Evolutionary conservation across 1,284 basidiomycete genomes (phyloP), one percentile per base, ranked within the genome.

Genomic region (Rhodotorula sp.): DNA sequence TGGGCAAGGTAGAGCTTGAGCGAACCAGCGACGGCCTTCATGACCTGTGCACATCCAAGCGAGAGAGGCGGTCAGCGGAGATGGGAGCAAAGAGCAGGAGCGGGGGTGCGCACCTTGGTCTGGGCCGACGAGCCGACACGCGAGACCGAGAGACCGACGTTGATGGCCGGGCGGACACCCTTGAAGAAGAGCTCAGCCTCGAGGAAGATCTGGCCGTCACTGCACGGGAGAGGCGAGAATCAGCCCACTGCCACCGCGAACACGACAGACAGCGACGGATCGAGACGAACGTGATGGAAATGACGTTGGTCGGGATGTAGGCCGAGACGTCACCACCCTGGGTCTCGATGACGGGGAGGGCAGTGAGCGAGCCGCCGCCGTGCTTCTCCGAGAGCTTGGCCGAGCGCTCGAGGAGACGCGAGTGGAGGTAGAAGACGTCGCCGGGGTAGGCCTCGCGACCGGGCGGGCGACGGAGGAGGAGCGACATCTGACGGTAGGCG

Each of bases 251-350:
- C 52, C 7, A 44, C 46, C 8, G n/a, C 19, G 34, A 52, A 10
- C 42, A 34, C 21, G 27, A 34, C 10, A 50, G n/a, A n/a, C 3
- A 46, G n/a, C 17, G 27, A 13, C 8, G 10, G 23, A 34, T 19
- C 14, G 23, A 14, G 34, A 50, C 72, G 49, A 34, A 70, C 71
- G 94, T 97, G 83, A 97, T 97, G 80, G 94, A 97, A 82, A 97
- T 97, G 83, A 97, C 93, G 82, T 87, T 86, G 82, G 85, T 86
- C 69, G 82, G 81, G 72, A 97, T 97, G 86, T 97, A 97, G 63
- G 93, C 94, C 67, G 94, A 99, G 82, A 99, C 96, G 89, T 99
- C 96, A 90, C 96, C 96, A 90, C 96, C 96, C 87, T 99, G 96
- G 81, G 96, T 98, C 87, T 99, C 96, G 84, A 99, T 99, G 85